Percentiles rank a stretch among this genome's conserved stretches.
phyloP scores from a whole-genome alignment of 257 asterid species.

The Salvia hispanica region DNA sequence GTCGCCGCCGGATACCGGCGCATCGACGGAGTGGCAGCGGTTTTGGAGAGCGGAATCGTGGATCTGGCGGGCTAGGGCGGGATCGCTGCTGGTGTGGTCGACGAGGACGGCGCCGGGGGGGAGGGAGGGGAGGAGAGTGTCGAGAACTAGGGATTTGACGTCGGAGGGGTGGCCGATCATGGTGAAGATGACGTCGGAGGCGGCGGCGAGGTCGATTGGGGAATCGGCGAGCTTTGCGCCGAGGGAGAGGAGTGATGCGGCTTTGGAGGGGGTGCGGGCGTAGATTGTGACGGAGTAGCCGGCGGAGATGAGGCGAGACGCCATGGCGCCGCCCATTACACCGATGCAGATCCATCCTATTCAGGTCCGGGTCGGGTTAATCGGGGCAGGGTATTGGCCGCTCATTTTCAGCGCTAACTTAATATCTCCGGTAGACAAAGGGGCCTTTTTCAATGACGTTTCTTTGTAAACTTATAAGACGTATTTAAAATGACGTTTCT shows the following conservation, averaged over 20 bases:
- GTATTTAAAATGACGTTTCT: no score
- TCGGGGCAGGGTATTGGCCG: slow-evolving; percentile 46
- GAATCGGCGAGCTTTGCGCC: slow-evolving; percentile 67
- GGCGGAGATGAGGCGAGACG: slow-evolving; percentile 77
- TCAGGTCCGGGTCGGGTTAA: slow-evolving; percentile 59
- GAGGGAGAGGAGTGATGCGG: slow-evolving; percentile 55
- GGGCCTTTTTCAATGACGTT: no score
- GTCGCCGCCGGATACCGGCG: no score
- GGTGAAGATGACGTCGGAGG: slow-evolving; percentile 65
- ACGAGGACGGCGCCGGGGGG: no score
- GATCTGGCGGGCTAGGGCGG: no score
- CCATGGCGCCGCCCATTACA: slow-evolving; percentile 92
- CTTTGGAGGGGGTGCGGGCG: slow-evolving; percentile 68
- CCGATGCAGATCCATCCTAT: slow-evolving; percentile 93
- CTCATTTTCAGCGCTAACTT: slow-evolving; percentile 25
- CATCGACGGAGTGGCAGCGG: no score
- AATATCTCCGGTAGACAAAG: no score
- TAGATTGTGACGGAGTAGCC: slow-evolving; percentile 71
- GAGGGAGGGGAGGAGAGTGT: no score
- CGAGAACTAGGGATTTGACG: no score
- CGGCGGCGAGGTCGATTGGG: slow-evolving; percentile 51
- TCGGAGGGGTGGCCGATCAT: slow-evolving; percentile 92
- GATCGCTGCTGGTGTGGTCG: no score
- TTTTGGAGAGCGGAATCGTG: no score
- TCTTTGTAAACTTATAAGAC: no score